Evolutionary conservation across 2,329 filamentous ascomycete genomes (phyloP).

Genomic region (Aspergillus sergii): DNA sequence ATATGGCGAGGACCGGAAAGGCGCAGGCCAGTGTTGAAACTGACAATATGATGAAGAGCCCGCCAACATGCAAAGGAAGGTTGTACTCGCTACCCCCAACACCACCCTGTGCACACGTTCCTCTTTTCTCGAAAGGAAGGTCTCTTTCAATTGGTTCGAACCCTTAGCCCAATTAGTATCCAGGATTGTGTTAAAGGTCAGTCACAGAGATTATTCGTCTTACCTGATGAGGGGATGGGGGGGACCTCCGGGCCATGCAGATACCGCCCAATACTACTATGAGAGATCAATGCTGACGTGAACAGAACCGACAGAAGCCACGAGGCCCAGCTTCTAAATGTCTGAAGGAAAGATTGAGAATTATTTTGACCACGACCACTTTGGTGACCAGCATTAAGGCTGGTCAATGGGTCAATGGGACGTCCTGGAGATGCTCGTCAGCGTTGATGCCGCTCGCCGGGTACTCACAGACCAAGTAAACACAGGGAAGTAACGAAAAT

Average conservation of each 20-base stretch:
- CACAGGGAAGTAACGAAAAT: not conserved
- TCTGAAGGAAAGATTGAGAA: slow-evolving; percentile 14
- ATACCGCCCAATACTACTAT: slow-evolving; percentile 16
- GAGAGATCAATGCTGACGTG: slow-evolving; percentile 27
- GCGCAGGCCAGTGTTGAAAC: slow-evolving; percentile 61
- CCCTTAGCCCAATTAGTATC: not conserved
- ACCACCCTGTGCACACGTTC: slow-evolving; percentile 31
- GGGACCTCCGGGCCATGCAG: slow-evolving; percentile 1
- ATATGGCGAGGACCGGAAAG: slow-evolving; percentile 66
- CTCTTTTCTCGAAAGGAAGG: slow-evolving; percentile 18
- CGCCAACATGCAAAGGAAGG: slow-evolving; percentile 64
- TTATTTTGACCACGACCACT: not conserved
- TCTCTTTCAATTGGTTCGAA: not conserved
- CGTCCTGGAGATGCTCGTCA: slow-evolving; percentile 20
- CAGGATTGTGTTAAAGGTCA: not conserved
- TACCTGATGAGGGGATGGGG: not conserved
- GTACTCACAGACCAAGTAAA: not conserved
- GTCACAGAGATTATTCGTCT: too few species aligned
- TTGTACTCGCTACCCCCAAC: slow-evolving; percentile 54
- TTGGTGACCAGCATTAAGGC: slow-evolving; percentile 6
- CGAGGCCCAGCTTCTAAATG: slow-evolving; percentile 23
- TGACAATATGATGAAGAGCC: slow-evolving; percentile 63
- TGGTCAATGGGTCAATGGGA: slow-evolving; percentile 18
- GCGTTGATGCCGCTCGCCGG: not conserved
- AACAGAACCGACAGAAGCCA: slow-evolving; percentile 32